phyloP scores from a whole-genome alignment of 2,329 filamentous ascomycete species.

The Elsinoe necatrix region DNA sequence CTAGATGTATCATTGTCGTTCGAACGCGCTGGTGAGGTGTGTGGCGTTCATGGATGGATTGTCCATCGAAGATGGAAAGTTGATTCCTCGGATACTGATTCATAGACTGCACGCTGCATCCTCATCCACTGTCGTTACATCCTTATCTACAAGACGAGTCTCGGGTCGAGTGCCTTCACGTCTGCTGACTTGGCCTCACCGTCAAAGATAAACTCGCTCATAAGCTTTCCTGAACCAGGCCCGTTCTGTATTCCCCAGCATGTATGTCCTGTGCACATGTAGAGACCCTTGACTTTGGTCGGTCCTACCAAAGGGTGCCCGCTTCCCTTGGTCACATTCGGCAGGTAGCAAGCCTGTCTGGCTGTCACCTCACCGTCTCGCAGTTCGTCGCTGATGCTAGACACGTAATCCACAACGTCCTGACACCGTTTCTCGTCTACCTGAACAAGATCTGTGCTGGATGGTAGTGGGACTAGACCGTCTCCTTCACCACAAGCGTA shows the following conservation, averaged over 20 bases:
- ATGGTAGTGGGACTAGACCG: conserved; percentile 61
- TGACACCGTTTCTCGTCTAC: conserved; percentile 70
- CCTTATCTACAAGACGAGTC: conserved; percentile 22
- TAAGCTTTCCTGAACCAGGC: conserved; percentile 58
- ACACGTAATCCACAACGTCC: conserved; percentile 74
- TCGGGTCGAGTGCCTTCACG: conserved; percentile 35
- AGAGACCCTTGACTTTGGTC: conserved; percentile 64
- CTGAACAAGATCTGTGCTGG: conserved; percentile 64
- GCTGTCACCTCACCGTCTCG: conserved; percentile 51
- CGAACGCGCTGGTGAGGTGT: neutral
- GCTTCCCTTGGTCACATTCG: conserved; percentile 52
- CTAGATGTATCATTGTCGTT: neutral
- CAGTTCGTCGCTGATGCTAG: conserved; percentile 45
- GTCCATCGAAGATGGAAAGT: neutral
- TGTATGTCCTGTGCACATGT: conserved; percentile 82
- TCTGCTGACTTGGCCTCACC: conserved; percentile 36
- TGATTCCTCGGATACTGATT: neutral
- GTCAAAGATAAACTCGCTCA: conserved; percentile 41
- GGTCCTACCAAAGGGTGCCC: conserved; percentile 71
- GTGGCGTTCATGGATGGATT: neutral
- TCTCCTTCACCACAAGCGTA: conserved; percentile 95
- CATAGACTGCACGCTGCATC: neutral
- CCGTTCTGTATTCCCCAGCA: conserved; percentile 99
- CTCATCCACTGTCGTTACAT: neutral
- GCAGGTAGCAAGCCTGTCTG: conserved; percentile 88